These are phyloP conservation scores for Ogataea naganishii DNA, from an alignment of 805 yeast genomes.

Conservation along the genomic window DNA sequence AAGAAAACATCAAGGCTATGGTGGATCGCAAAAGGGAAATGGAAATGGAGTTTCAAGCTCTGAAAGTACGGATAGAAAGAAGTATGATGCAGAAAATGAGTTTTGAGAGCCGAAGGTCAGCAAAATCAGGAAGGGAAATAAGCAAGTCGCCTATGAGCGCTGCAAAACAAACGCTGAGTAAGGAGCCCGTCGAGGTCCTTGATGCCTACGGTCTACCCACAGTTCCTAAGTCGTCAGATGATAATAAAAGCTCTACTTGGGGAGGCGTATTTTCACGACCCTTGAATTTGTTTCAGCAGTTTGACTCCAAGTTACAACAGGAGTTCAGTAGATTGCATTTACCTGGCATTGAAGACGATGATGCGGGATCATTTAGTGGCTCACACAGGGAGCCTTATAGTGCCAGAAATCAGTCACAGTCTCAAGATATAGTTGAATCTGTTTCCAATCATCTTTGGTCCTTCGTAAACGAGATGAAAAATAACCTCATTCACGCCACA, in stretches of 20 bases:
- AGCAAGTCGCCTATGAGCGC: slow-evolving; percentile 2
- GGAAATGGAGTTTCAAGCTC: slow-evolving; percentile 39
- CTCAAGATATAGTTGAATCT: slow-evolving; percentile 25
- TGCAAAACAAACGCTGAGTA: too few species aligned
- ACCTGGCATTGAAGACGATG: slow-evolving; percentile 18
- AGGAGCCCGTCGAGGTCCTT: too few species aligned
- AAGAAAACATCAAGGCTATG: slow-evolving; percentile 42
- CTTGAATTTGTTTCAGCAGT: slow-evolving; percentile 51
- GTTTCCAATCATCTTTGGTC: slow-evolving; percentile 39
- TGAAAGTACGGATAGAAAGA: slow-evolving; percentile 39
- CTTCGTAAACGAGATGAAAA: slow-evolving; percentile 40
- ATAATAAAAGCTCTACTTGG: too few species aligned
- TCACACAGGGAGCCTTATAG: too few species aligned
- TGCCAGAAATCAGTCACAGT: slow-evolving; percentile 8
- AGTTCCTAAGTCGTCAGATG: too few species aligned
- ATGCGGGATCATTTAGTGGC: too few species aligned
- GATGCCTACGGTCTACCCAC: too few species aligned
- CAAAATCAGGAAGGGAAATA: slow-evolving; percentile 1
- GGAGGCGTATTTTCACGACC: slow-evolving; percentile 39
- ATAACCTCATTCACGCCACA: slow-evolving; percentile 17
- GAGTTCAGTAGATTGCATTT: slow-evolving; percentile 51
- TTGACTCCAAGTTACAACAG: slow-evolving; percentile 56
- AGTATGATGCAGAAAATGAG: slow-evolving; percentile 34
- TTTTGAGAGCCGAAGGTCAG: slow-evolving; percentile 2
- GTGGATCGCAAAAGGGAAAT: slow-evolving; percentile 29